Conservation (phyloP, 371 early-diverging fungal species). For the Thermomucor indicae-seudaticae region DNA sequence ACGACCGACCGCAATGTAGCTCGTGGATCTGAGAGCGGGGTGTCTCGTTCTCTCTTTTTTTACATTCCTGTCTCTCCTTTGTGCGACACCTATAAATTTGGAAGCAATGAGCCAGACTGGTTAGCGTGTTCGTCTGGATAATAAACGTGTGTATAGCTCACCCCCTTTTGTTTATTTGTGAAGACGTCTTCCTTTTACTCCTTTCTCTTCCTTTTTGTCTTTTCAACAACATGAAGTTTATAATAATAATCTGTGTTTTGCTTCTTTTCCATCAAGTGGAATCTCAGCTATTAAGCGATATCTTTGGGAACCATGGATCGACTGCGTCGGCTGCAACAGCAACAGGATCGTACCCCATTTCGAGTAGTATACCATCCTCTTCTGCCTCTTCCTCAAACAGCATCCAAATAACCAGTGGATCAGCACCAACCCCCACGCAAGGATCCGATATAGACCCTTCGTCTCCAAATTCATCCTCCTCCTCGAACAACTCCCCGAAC, state of each 20-base stretch:
- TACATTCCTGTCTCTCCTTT: no score
- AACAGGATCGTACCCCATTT: not conserved
- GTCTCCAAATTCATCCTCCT: no score
- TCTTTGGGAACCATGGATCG: not conserved
- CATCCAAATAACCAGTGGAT: not conserved
- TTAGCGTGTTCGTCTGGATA: no score
- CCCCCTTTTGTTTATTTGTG: no score
- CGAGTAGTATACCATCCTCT: not conserved
- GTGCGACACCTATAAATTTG: no score
- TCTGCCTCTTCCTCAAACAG: not conserved
- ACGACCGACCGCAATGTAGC: no score
- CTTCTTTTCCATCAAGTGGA: not conserved
- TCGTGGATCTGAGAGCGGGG: no score
- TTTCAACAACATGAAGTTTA: not conserved
- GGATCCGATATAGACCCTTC: slow-evolving; percentile 3
- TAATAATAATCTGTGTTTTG: not conserved
- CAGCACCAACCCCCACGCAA: not conserved
- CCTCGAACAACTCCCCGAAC: not conserved
- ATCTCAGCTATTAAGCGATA: not conserved
- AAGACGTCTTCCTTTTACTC: no score
- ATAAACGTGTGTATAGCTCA: no score
- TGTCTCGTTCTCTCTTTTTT: no score
- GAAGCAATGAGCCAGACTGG: no score
- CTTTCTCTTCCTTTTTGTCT: not conserved
- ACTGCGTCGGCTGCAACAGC: not conserved